A percentile compares a stretch with the other conserved stretches of the same genome.
These are phyloP conservation scores for Candida sphagnicola DNA, from an alignment of 805 yeast genomes.

Conservation along the genomic window DNA sequence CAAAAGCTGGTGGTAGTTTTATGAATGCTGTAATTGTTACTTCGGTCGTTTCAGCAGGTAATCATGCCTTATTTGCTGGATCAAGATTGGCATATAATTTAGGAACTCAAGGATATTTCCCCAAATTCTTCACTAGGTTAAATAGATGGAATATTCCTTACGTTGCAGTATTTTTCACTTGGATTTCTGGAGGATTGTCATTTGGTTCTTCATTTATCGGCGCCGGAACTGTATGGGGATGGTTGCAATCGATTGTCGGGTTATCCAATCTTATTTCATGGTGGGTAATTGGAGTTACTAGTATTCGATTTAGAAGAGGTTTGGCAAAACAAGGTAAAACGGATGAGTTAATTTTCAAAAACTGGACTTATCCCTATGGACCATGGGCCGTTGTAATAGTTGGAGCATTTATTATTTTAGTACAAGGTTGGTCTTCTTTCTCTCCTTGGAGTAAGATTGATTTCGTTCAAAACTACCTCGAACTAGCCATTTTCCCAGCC, in stretches of 20 bases:
- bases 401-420: constrained; percentile 41
- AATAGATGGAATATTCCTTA: constrained; percentile 46
- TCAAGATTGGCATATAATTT: constrained; percentile 46
- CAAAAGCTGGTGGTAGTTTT: constrained; percentile 37
- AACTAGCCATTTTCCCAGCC: constrained; percentile 44
- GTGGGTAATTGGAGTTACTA: constrained; percentile 46
- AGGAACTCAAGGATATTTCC: constrained; percentile 47
- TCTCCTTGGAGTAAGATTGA: constrained; percentile 40
- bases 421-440: constrained; percentile 52
- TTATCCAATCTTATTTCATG: constrained; percentile 51
- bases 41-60: constrained; percentile 52
- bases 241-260: constrained; percentile 52
- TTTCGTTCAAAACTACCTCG: constrained; percentile 46
- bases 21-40: constrained; percentile 55
- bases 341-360: constrained; percentile 36
- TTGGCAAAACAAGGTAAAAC: constrained; percentile 40
- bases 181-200: constrained; percentile 54
- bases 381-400: constrained; percentile 44
- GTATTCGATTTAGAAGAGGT: constrained; percentile 47
- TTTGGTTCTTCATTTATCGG: constrained; percentile 57
- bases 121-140: constrained; percentile 37
- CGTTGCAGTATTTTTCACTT: constrained; percentile 47
- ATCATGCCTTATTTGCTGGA: constrained; percentile 51
- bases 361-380: constrained; percentile 53
- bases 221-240: constrained; percentile 49